These are phyloP conservation scores for Fusarium floridanum DNA, from an alignment of 2,329 filamentous ascomycete genomes.

Conservation along the genomic window DNA sequence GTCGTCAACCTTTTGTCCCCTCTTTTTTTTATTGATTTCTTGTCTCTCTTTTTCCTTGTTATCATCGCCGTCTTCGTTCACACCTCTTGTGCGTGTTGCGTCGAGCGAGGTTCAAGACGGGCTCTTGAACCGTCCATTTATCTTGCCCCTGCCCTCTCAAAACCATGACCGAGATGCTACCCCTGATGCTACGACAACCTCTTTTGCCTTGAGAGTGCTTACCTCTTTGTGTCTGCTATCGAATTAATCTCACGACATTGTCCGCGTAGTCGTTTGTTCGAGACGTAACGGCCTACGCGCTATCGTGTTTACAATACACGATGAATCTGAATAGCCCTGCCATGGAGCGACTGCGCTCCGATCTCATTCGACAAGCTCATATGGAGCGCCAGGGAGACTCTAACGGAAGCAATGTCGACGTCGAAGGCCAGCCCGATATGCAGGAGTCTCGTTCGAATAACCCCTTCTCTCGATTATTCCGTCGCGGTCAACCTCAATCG, in stretches of 20 bases:
- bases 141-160: constrained; percentile 12
- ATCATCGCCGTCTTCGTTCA: constrained; percentile 29
- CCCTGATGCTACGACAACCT: constrained; percentile 14
- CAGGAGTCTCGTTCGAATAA: constrained; percentile 15
- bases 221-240: constrained; percentile 12
- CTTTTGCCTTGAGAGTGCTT: constrained; percentile 26
- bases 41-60: constrained; percentile 17
- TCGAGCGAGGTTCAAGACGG: constrained; percentile 33
- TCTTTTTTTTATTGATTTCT: constrained; percentile 39
- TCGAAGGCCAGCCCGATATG: constrained; percentile 28
- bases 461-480: constrained; percentile 35
- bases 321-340: constrained; percentile 41
- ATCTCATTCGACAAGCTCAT: constrained; percentile 50
- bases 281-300: constrained; percentile 24
- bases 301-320: background rate
- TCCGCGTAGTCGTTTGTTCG: constrained; percentile 26
- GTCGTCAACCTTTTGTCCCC: constrained; percentile 27
- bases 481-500: constrained; percentile 33
- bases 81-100: constrained; percentile 7
- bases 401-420: constrained; percentile 20
- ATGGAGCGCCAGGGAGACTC: constrained; percentile 42
- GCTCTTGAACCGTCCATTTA: constrained; percentile 30
- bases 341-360: constrained; percentile 51
- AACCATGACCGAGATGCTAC: constrained; percentile 33
- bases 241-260: constrained; percentile 31